Base-by-base conservation (phyloP, 495 filamentous ascomycete genomes). In the Achaetomiella virescens region DNA sequence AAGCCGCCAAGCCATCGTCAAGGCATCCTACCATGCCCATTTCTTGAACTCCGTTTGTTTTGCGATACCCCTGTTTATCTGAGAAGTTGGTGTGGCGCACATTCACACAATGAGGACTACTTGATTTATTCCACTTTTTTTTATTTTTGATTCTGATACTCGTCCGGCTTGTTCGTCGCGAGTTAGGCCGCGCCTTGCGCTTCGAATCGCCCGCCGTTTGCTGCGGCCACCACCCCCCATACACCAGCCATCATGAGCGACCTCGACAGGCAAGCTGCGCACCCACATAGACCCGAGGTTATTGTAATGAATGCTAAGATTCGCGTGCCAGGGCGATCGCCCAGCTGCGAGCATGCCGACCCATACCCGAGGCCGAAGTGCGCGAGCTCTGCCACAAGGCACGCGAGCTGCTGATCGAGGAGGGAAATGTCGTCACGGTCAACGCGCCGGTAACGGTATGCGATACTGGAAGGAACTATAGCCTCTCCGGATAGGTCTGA, bases 341-440 rank as follows among this genome's bases (percentile, higher is more conserved):
- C 62, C 90, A 93, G 66, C 83, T 98, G 60, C 88, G 93, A 75
- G 86, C 90, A 66, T 98, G 93, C 76, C 89, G 91, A 59, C 89
- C 93, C 54, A 98, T 98, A 65, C 93, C 93, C 58, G 93, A 98
- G 77, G 77, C 84, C 42, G 88, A 96, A 69, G 95, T 98, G 47
- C 86, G 93, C 62, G 91, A 97, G 70, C 80, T 98, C 66, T 97
- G 95, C 74, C 91, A 97, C 78, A 97, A 97, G 73, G 93, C 93
- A 45, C 84, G 93, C 52, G 93, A 98, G 75, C 83, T 98, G 36
- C 77, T 98, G 46, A 95, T 98, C 58, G 93, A 98, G 74, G 93
- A 98, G 75, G 91, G 89, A 55, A 98, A 98, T 71, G 93, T 98
- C 45, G 93, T 97, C 51, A 88, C 89, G 33, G 91, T 98, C 59